Evolutionary conservation across 2,329 filamentous ascomycete genomes (phyloP).

Genomic region (Colletotrichum somersetense): DNA sequence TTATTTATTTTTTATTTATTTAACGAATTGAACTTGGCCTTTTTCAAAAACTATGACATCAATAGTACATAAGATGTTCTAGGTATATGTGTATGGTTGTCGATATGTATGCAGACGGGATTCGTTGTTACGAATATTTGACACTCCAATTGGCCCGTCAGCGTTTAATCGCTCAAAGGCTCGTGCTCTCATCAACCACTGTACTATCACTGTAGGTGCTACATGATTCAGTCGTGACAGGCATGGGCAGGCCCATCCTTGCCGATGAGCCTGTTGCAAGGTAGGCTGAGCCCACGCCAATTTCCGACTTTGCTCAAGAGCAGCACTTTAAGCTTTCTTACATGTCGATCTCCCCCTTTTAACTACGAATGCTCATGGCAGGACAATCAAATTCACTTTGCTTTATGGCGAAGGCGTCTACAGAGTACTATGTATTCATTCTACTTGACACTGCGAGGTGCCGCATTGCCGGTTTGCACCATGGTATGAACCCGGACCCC

Average conservation of each 20-base stretch:
- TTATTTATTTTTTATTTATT: too few species aligned
- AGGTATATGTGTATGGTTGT: too few species aligned
- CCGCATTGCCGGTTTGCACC: constrained; percentile 23
- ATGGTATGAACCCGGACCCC: constrained; percentile 9
- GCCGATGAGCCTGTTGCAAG: constrained; percentile 13
- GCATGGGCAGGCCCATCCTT: constrained; percentile 9
- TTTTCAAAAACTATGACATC: too few species aligned
- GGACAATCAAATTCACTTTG: background rate
- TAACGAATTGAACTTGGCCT: too few species aligned
- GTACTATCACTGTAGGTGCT: background rate
- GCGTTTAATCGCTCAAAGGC: background rate
- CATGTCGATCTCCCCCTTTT: constrained; percentile 12
- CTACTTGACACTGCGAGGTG: constrained; percentile 8
- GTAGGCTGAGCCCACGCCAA: constrained; percentile 3
- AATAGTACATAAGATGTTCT: too few species aligned
- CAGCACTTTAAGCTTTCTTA: constrained; percentile 27
- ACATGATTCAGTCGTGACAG: constrained; percentile 17
- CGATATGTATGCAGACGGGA: too few species aligned
- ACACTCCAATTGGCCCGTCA: too few species aligned
- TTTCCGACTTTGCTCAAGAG: constrained; percentile 23
- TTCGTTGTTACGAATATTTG: too few species aligned
- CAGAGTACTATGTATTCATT: background rate
- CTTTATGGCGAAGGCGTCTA: background rate
- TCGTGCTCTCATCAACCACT: constrained; percentile 15
- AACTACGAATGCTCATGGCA: background rate